These are phyloP conservation scores for Akebia trifoliata DNA, from an alignment of 164 flowering plant species.

Conservation along the genomic window DNA sequence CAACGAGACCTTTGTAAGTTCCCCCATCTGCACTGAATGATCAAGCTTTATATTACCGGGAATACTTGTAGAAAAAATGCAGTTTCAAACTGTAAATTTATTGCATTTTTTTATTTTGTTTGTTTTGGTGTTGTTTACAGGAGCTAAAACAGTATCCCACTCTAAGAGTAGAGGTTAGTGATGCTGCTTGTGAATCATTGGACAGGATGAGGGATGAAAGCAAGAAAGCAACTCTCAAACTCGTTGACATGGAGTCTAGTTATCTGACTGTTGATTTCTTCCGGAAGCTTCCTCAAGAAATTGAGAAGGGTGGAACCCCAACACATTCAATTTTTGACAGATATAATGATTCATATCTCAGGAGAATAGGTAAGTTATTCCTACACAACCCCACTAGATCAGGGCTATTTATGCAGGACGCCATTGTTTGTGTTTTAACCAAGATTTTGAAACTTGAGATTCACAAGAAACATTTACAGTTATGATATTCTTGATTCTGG, in stretches of 20 bases:
- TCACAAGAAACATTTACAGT: no score
- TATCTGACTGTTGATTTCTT: constrained; percentile 94
- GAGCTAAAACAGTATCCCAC: constrained; percentile 74
- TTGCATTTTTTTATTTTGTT: no score
- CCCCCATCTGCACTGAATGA: constrained; percentile 1
- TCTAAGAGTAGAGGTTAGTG: constrained; percentile 54
- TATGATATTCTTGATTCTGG: no score
- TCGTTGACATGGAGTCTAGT: constrained; percentile 88
- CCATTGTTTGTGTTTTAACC: no score
- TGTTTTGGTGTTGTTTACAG: constrained; percentile 39
- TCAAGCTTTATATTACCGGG: no score
- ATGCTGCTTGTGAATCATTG: constrained; percentile 73
- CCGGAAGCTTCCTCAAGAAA: constrained; percentile 95
- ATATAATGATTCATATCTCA: constrained; percentile 82
- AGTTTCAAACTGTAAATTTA: no score
- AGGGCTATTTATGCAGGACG: no score
- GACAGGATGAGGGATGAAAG: constrained; percentile 88
- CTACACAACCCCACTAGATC: no score
- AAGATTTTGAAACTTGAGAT: no score
- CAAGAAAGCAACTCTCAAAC: constrained; percentile 71
- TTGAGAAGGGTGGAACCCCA: constrained; percentile 95
- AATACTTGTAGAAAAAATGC: no score
- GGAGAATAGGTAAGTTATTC: constrained; percentile 70
- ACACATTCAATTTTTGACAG: constrained; percentile 88
- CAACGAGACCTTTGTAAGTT: constrained; percentile 60